Base-by-base conservation (phyloP, 306 rosid species). In the Cucumis sativus region DNA sequence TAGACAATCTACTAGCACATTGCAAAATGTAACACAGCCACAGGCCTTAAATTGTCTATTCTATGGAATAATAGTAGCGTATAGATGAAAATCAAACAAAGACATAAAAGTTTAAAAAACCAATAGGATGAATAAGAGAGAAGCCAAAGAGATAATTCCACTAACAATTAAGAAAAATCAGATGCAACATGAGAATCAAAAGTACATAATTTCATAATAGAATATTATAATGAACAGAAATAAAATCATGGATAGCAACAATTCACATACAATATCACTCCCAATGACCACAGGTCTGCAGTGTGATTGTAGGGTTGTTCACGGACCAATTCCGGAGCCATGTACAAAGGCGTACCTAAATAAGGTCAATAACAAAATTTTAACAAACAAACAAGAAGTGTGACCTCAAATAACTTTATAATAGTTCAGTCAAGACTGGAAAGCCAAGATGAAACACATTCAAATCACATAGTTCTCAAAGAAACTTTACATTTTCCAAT, bases 261-360 rank as follows among this genome's bases (percentile, higher is more conserved):
- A 75, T 80, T 40, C 77, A 79, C 92, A 15, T 95, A 95, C 99
- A 92, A 67, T 84, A 95, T 95, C 77, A 95, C 97, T 81, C 99
- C 99, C 57, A 95, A 97, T 64, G 99, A 95, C 99, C 99, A 95
- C 74, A 95, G 83, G 86, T 95, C 99, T 73, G 93, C 99, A 58
- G 97, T 87, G 85, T 95, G 99, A 84, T 82, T 95, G 87, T 95
- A 95, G 18, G 99, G 99, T 75, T 95, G 97, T 82, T 95, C 99
- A 35, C 97, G 88, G 57, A 95, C 99, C 77, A 95, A 89, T 84
- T 95, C 99, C 0, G 99, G 99, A 83, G 99, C 99, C 99, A 92
- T 95, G 84, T 95, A 95, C 74, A 95, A 81, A 17, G 99, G 99
- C 61, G 99, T 95, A 61, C 99, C 99, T 95, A 85, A 47, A 84